Base-by-base conservation (phyloP, 164 flowering plant species). In the Buxus sempervirens region DNA sequence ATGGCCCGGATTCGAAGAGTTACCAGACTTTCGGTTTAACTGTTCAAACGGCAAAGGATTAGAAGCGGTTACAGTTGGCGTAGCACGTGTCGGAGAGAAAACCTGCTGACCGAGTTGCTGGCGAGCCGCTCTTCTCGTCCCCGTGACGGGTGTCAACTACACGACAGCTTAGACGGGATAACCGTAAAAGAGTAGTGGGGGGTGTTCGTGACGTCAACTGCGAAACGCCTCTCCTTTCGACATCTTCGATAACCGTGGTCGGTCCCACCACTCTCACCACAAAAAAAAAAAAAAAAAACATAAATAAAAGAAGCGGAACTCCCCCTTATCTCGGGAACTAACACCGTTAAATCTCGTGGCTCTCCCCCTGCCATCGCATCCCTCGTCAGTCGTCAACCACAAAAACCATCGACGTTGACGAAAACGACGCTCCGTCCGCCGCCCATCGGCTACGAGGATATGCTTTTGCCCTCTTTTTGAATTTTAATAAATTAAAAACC, bases 281-380 rank as follows among this genome's bases (percentile, higher is more conserved):
- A 24, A 60, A 21, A 58, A 58, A 21, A 42, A 18, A 24, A 15
- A 57, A 63, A 49, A 22, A 7, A 3, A 32, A 32, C n/a, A n/a
- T n/a, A n/a, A n/a, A n/a, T n/a, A 32, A 32, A 32, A 32, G 38
- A 7, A 32, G 5, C 7, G 5, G 38, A 32, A 36, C 51, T 42
- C 55, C 23, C 64, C 62, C 75, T 75, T 76, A 69, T 76, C 75
- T 62, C 71, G 63, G 58, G 60, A 58, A 45, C 24, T 55, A 72
- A 77, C 81, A 78, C 70, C 80, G 82, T 78, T 60, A 65, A 13
- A 18, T 19, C 26, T 59, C 57, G 20, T 58, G 66, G 70, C 65
- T 21, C 36, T 23, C 36, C 4, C 19, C 13, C 15, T 24, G 64
- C 76, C 80, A 75, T 73, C 70, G 58, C 14, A 45, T 20, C 53